A percentile compares a stretch with the other conserved stretches of the same genome.
These are phyloP conservation scores for Perilla frutescens DNA, from an alignment of 257 asterid species.

Conservation along the genomic window DNA sequence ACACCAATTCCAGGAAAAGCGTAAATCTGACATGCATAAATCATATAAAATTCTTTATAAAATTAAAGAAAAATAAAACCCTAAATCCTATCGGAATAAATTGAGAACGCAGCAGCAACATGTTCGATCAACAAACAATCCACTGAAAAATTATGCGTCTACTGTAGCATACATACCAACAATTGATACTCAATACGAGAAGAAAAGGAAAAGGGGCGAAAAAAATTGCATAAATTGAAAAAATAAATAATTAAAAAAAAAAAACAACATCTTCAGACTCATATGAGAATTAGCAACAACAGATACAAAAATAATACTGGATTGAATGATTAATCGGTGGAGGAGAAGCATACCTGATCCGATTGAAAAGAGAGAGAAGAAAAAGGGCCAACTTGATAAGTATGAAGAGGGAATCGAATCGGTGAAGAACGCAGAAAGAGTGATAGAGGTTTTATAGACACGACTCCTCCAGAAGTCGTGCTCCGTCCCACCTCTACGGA, in stretches of 20 bases:
- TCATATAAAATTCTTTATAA: background rate
- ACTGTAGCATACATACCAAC: background rate
- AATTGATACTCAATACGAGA: background rate
- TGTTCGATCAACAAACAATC: background rate
- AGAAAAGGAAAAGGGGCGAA: background rate
- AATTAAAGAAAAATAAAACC: background rate
- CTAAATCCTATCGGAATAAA: conserved; percentile 11
- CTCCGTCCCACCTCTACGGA: background rate
- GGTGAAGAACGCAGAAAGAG: background rate
- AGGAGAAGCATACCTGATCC: conserved; percentile 19
- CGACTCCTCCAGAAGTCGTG: background rate
- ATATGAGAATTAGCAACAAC: background rate
- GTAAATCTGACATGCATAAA: conserved; percentile 5
- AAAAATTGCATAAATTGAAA: background rate
- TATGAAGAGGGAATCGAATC: background rate
- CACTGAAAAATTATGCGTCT: background rate
- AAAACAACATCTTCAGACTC: background rate
- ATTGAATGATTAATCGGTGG: background rate
- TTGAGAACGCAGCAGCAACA: background rate
- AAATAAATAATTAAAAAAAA: background rate
- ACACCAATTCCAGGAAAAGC: background rate
- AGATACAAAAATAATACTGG: background rate
- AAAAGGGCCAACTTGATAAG: background rate
- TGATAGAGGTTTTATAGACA: background rate
- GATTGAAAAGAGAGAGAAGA: conserved; percentile 5